Conservation (phyloP, 805 yeast species). For the Starmerella stellata region DNA sequence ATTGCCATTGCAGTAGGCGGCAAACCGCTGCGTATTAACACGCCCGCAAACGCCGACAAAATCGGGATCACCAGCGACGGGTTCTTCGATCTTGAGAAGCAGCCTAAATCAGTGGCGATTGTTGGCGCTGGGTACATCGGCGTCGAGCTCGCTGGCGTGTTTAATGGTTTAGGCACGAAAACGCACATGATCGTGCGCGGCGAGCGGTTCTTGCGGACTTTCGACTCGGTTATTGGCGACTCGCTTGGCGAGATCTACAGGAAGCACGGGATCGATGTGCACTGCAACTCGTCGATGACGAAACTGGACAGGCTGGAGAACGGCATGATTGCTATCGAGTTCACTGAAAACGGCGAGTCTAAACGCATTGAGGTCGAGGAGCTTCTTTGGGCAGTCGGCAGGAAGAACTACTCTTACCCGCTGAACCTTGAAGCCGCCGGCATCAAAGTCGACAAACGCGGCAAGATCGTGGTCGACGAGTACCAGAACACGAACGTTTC, state of each 20-base stretch:
- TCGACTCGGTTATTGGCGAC: conserved; percentile 63
- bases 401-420: conserved; percentile 49
- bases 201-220: conserved; percentile 71
- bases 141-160: conserved; percentile 86
- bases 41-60: conserved; percentile 56
- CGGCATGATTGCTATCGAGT: conserved; percentile 21
- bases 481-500: conserved; percentile 63
- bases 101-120: conserved; percentile 82
- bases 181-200: conserved; percentile 81
- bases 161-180: conserved; percentile 71
- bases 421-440: conserved; percentile 65
- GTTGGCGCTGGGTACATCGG: conserved; percentile 99
- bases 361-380: conserved; percentile 42
- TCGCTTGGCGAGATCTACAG: conserved; percentile 67
- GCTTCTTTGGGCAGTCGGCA: conserved; percentile 86
- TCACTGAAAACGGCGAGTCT: conserved; percentile 1
- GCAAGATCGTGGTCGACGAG: conserved; percentile 64
- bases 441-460: conserved; percentile 39
- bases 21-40: conserved; percentile 48
- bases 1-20: conserved; percentile 91
- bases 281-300: conserved; percentile 41
- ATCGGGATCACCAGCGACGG: conserved; percentile 79
- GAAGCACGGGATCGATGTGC: conserved; percentile 64
- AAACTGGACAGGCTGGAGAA: conserved; percentile 26
- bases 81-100: conserved; percentile 59